Evolutionary conservation across 805 yeast genomes (phyloP).

Genomic region (Ogataea nonfermentans): DNA sequence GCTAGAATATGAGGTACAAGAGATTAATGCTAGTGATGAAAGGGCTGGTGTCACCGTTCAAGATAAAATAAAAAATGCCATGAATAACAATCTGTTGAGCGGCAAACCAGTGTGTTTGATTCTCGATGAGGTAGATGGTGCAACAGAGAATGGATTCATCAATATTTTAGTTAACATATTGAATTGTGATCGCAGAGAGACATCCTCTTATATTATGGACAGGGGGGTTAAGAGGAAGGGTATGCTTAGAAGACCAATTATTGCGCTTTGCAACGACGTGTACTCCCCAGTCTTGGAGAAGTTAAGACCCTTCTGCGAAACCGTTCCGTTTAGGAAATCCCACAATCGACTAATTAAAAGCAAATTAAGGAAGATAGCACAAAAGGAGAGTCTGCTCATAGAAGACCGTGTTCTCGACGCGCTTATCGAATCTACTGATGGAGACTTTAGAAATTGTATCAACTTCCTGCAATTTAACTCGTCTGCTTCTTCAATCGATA

Average conservation of each 20-base stretch:
- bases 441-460: constrained; percentile 82
- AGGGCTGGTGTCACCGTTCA: constrained; percentile 54
- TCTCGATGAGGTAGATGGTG: constrained; percentile 89
- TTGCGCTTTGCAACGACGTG: constrained; percentile 87
- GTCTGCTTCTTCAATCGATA: constrained; percentile 1
- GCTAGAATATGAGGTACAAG: constrained; percentile 76
- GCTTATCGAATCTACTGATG: constrained; percentile 67
- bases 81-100: constrained; percentile 62
- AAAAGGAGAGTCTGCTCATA: constrained; percentile 49
- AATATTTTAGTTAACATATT: constrained; percentile 55
- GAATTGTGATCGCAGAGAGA: constrained; percentile 54
- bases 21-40: constrained; percentile 84
- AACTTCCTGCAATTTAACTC: constrained; percentile 73
- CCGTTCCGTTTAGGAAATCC: constrained; percentile 64
- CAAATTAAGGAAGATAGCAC: constrained; percentile 51
- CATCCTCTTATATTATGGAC: constrained; percentile 32
- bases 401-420: constrained; percentile 56
- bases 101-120: constrained; percentile 79
- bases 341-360: constrained; percentile 43
- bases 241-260: constrained; percentile 75
- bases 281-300: constrained; percentile 74
- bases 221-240: constrained; percentile 26
- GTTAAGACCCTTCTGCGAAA: constrained; percentile 70
- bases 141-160: constrained; percentile 64
- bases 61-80: constrained; percentile 58